phyloP scores from a whole-genome alignment of 306 rosid species.

The Lathyrus oleraceus region DNA sequence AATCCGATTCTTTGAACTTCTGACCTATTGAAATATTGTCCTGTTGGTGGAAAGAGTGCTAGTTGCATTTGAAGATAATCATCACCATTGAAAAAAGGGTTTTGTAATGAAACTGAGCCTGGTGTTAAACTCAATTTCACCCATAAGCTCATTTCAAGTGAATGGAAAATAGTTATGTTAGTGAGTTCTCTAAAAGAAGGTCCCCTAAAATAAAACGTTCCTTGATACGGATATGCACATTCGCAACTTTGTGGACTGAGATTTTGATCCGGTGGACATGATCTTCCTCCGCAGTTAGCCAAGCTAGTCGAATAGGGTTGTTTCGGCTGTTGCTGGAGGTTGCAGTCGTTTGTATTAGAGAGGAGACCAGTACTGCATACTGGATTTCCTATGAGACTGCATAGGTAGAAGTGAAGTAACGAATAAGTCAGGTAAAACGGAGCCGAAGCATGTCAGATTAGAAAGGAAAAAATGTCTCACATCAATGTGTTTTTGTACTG shows the following conservation, averaged over 20 bases:
- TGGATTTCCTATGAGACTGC: constrained; percentile 83
- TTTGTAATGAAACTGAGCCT: constrained; percentile 77
- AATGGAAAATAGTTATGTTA: constrained; percentile 51
- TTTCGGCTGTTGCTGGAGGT: constrained; percentile 48
- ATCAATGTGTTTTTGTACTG: constrained; percentile 59
- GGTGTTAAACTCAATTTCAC: constrained; percentile 60
- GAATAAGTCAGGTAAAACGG: background rate
- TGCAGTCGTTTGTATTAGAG: constrained; percentile 58
- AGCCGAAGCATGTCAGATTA: background rate
- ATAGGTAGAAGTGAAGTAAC: background rate
- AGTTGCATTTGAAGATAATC: constrained; percentile 83
- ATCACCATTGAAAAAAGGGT: constrained; percentile 69
- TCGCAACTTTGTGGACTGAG: constrained; percentile 88
- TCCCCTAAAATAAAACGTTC: constrained; percentile 76
- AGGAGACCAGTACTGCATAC: constrained; percentile 54
- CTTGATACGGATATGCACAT: constrained; percentile 83
- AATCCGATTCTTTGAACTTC: constrained; percentile 84
- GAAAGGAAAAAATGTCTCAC: constrained; percentile 48
- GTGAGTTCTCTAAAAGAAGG: constrained; percentile 77
- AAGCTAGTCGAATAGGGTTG: constrained; percentile 71
- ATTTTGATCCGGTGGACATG: constrained; percentile 63
- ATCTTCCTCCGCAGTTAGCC: constrained; percentile 55
- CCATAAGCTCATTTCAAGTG: constrained; percentile 79
- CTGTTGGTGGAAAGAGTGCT: constrained; percentile 77
- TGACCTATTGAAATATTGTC: constrained; percentile 62